Evolutionary conservation across 257 asterid species (phyloP).

Genomic region (Rhazya stricta): DNA sequence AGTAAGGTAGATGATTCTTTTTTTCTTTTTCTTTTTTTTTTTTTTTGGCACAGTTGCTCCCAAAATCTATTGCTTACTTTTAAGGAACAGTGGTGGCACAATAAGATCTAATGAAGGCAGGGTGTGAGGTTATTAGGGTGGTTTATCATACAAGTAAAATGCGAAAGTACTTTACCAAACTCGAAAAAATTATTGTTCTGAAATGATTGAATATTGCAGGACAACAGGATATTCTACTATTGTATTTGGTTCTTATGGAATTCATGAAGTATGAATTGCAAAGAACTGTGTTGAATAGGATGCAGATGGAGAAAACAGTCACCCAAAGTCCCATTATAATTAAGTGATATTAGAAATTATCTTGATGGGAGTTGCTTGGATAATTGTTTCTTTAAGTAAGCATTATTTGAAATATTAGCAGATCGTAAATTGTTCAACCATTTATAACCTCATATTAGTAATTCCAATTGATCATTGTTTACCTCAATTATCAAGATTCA

Average conservation of each 20-base stretch:
- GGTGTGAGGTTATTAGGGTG: background rate
- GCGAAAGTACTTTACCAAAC: background rate
- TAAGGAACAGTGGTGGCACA: background rate
- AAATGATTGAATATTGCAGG: background rate
- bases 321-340: background rate
- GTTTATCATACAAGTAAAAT: background rate
- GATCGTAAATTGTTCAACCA: background rate
- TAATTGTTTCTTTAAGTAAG: background rate
- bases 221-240: background rate
- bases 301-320: background rate
- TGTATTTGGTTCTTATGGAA: background rate
- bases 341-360: background rate
- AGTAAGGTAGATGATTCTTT: too few species aligned
- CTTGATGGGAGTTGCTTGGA: background rate
- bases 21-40: too few species aligned
- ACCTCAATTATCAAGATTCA: background rate
- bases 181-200: background rate
- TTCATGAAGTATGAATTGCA: background rate
- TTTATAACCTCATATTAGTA: background rate
- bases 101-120: background rate
- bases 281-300: background rate
- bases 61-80: background rate
- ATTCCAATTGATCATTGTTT: background rate
- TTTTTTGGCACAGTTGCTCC: too few species aligned
- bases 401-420: background rate